A percentile compares a stretch with the other conserved stretches of the same genome.
phyloP scores from a whole-genome alignment of 805 yeast species.

The Sungouiozyma ichnusensis region DNA sequence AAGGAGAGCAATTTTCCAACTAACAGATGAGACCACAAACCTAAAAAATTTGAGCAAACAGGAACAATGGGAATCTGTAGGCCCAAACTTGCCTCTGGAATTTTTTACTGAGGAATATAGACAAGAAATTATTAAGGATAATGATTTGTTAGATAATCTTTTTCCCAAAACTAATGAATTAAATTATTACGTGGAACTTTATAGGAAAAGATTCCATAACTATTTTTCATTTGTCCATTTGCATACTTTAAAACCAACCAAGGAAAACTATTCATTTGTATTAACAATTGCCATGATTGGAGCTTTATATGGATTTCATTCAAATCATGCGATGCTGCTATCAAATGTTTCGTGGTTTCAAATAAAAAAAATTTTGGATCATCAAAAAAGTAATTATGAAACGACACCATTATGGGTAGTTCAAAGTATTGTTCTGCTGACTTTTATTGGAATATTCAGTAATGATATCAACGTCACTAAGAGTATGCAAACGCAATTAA shows the following conservation, averaged over 20 bases:
- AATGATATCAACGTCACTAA: conserved; percentile 55
- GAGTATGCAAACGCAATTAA: conserved; percentile 69
- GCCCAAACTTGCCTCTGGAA: neutral
- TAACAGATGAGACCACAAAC: neutral
- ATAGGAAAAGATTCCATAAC: conserved; percentile 65
- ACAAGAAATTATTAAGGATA: conserved; percentile 39
- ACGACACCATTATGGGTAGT: conserved; percentile 79
- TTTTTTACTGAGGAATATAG: conserved; percentile 43
- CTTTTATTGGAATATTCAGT: conserved; percentile 76
- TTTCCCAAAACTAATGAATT: conserved; percentile 71
- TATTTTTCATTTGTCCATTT: conserved; percentile 60
- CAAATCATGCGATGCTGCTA: conserved; percentile 58
- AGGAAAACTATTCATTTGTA: conserved; percentile 52
- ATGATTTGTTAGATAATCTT: conserved; percentile 45
- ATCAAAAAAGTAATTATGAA: conserved; percentile 32
- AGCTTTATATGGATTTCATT: conserved; percentile 74
- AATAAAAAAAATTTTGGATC: conserved; percentile 58
- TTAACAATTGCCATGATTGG: conserved; percentile 82
- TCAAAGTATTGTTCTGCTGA: conserved; percentile 72
- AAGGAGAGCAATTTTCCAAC: neutral
- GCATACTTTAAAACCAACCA: conserved; percentile 43
- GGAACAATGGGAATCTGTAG: neutral
- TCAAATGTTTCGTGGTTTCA: conserved; percentile 61
- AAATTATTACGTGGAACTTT: conserved; percentile 65
- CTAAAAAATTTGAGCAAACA: too few species aligned